Conservation (phyloP, 331 rosid genomes). For the Cydonia oblonga region DNA sequence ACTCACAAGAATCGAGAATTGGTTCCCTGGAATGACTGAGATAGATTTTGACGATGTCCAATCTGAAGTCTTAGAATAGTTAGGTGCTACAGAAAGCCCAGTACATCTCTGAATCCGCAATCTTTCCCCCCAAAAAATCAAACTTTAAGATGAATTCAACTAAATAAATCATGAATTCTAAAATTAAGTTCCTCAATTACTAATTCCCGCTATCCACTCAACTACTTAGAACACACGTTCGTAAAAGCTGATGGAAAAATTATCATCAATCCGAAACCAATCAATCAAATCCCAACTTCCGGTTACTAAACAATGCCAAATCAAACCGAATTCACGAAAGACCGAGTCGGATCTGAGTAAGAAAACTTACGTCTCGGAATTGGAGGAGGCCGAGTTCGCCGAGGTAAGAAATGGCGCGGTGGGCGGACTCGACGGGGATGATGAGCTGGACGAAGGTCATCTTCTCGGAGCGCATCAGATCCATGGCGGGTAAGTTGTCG, state of each 20-base stretch:
- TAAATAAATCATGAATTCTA: neutral
- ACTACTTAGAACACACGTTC: neutral
- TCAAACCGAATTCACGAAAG: neutral
- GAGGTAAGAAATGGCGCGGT: slow-evolving; percentile 80
- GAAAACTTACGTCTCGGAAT: slow-evolving; percentile 72
- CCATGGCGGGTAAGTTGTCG: slow-evolving; percentile 74
- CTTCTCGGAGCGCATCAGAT: slow-evolving; percentile 99
- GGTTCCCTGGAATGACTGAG: neutral
- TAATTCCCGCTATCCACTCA: neutral
- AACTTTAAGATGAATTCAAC: neutral
- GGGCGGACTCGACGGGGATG: slow-evolving; percentile 88
- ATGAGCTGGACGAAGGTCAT: slow-evolving; percentile 95
- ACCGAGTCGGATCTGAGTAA: slow-evolving; percentile 23
- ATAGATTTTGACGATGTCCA: neutral
- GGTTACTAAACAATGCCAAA: neutral
- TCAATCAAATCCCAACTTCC: neutral
- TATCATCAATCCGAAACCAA: neutral
- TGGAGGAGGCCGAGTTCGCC: slow-evolving; percentile 97
- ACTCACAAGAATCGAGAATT: neutral
- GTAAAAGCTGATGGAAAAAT: neutral
- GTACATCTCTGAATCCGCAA: neutral
- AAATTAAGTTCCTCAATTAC: neutral
- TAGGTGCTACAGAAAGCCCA: neutral
- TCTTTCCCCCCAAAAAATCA: neutral
- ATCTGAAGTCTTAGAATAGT: neutral